phyloP scores from a whole-genome alignment of 2,329 filamentous ascomycete genomes.

The Alternaria alternata region DNA sequence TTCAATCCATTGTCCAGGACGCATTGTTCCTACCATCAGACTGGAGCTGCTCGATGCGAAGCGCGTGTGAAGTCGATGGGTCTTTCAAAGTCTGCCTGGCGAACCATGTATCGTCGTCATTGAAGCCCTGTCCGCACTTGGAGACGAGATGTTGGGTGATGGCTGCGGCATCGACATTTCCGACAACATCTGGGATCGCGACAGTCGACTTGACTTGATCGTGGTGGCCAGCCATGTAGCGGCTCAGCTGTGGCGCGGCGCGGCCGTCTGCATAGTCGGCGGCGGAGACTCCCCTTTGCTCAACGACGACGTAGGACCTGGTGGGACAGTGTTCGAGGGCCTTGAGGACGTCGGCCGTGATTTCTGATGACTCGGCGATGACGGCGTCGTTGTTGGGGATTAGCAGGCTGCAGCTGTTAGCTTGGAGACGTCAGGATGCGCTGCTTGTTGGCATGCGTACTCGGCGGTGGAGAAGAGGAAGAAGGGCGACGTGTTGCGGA shows the following conservation, averaged over 20 bases:
- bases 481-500: conserved; percentile 88
- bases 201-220: conserved; percentile 63
- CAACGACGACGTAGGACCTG: conserved; percentile 77
- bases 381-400: conserved; percentile 35
- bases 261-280: conserved; percentile 68
- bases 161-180: conserved; percentile 55
- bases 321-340: conserved; percentile 74
- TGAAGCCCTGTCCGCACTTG: conserved; percentile 58
- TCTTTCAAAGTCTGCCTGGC: conserved; percentile 21
- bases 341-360: conserved; percentile 54
- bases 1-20: not conserved
- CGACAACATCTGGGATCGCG: conserved; percentile 63
- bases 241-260: conserved; percentile 63
- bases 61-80: conserved; percentile 23
- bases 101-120: conserved; percentile 13
- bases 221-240: conserved; percentile 58
- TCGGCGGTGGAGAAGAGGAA: conserved; percentile 83
- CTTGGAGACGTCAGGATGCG: conserved; percentile 19
- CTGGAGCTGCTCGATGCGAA: conserved; percentile 25
- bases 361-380: conserved; percentile 54
- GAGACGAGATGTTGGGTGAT: conserved; percentile 55
- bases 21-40: conserved; percentile 26
- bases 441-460: conserved; percentile 62
- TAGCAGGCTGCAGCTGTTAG: conserved; percentile 42
- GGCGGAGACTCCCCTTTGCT: conserved; percentile 76